These are phyloP conservation scores for Suhomyces sp. DNA, from an alignment of 805 yeast genomes.

Conservation along the genomic window DNA sequence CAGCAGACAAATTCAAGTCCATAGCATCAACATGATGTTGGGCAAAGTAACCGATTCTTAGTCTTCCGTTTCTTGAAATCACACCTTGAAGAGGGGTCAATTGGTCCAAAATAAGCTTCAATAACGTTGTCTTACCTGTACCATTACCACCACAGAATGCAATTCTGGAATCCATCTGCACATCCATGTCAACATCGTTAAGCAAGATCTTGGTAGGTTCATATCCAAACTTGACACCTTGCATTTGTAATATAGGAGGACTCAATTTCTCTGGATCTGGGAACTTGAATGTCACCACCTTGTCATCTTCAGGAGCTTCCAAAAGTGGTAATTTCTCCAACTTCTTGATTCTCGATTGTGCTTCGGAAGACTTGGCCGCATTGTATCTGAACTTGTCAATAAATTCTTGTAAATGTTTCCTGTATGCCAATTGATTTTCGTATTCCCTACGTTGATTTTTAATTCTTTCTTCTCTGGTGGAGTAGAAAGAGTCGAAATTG, in stretches of 20 bases:
- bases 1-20: conserved; percentile 84
- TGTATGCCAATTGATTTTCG: conserved; percentile 94
- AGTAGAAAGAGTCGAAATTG: conserved; percentile 88
- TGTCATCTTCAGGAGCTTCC: conserved; percentile 94
- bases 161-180: conserved; percentile 90
- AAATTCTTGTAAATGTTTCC: conserved; percentile 90
- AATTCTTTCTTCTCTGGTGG: conserved; percentile 92
- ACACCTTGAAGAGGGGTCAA: conserved; percentile 74
- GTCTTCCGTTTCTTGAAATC: conserved; percentile 76
- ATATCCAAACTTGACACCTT: conserved; percentile 86
- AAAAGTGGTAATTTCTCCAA: conserved; percentile 89
- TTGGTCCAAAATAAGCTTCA: conserved; percentile 81
- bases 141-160: conserved; percentile 99
- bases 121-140: conserved; percentile 95
- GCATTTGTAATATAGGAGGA: conserved; percentile 90
- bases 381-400: conserved; percentile 96
- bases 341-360: conserved; percentile 96
- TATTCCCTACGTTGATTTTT: conserved; percentile 93
- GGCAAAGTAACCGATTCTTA: conserved; percentile 95
- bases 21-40: conserved; percentile 98
- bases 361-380: conserved; percentile 97
- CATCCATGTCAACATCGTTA: conserved; percentile 79
- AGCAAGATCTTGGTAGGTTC: conserved; percentile 61
- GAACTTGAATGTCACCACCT: conserved; percentile 78
- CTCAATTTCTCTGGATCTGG: conserved; percentile 93